phyloP scores from a whole-genome alignment of 371 early-diverging fungal species.

The Rhizopus microsporus region DNA sequence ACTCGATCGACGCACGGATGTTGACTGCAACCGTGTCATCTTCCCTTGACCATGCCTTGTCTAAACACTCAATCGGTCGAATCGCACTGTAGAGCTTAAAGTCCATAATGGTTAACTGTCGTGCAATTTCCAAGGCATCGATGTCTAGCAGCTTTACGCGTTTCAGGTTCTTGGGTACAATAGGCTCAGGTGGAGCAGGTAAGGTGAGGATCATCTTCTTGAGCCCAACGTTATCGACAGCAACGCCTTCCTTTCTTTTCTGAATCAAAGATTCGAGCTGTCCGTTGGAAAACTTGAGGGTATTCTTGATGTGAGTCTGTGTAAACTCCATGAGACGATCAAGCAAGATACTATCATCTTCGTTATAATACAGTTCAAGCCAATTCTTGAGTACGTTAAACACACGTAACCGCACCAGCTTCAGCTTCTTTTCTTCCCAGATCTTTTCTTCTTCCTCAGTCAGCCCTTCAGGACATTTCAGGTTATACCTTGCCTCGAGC shows the following conservation, averaged over 20 bases:
- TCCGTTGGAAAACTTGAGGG: constrained; percentile 64
- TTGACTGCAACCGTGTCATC: constrained; percentile 54
- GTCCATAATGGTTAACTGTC: constrained; percentile 93
- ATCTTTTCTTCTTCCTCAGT: constrained; percentile 58
- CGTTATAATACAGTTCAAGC: constrained; percentile 84
- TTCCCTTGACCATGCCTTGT: constrained; percentile 87
- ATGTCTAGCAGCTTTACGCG: constrained; percentile 77
- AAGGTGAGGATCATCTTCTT: constrained; percentile 69
- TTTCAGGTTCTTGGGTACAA: constrained; percentile 69
- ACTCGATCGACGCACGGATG: constrained; percentile 75
- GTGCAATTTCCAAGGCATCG: constrained; percentile 90
- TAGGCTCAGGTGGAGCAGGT: constrained; percentile 67
- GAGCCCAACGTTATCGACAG: constrained; percentile 34
- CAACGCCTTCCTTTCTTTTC: constrained; percentile 52
- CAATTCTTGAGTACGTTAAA: constrained; percentile 88
- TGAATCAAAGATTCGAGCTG: constrained; percentile 67
- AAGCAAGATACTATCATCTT: constrained; percentile 61
- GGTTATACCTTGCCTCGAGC: constrained; percentile 70
- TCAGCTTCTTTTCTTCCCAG: constrained; percentile 86
- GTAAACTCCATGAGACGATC: constrained; percentile 78
- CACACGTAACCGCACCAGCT: constrained; percentile 81
- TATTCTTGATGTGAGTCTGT: constrained; percentile 61
- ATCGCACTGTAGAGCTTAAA: constrained; percentile 79
- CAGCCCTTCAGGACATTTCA: constrained; percentile 70
- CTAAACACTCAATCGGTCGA: constrained; percentile 82